phyloP scores from a whole-genome alignment of 148 eudicot genomes.

The Silene uniflora region DNA sequence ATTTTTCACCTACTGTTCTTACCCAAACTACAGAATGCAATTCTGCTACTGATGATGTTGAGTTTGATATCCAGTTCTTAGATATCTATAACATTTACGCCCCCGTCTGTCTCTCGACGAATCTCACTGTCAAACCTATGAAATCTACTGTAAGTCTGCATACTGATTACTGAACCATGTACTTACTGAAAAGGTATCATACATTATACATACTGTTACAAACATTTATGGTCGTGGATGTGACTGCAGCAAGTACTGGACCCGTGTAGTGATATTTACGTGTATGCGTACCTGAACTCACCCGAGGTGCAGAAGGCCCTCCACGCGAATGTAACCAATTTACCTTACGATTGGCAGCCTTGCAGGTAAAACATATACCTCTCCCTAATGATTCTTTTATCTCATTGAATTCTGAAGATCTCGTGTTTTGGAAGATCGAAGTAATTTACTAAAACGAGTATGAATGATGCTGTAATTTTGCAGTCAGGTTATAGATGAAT shows the following conservation, averaged over 20 bases:
- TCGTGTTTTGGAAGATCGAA: too few relatives aligned
- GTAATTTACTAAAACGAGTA: neutral
- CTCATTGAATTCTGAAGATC: too few relatives aligned
- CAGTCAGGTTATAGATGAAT: constrained; percentile 26
- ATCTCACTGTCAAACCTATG: constrained; percentile 51
- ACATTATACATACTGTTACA: too few relatives aligned
- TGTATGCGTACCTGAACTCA: constrained; percentile 48
- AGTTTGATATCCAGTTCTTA: constrained; percentile 18
- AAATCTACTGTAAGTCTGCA: constrained; percentile 40
- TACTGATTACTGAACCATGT: too few relatives aligned
- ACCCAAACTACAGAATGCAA: constrained; percentile 26
- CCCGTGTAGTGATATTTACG: constrained; percentile 63
- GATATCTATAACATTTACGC: constrained; percentile 71
- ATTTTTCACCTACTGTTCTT: constrained; percentile 36
- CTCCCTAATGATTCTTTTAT: too few relatives aligned
- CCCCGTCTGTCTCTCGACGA: constrained; percentile 40
- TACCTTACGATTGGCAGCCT: constrained; percentile 50
- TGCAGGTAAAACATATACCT: constrained; percentile 54
- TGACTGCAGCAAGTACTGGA: constrained; percentile 46
- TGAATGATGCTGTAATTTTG: neutral
- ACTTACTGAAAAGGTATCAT: too few relatives aligned
- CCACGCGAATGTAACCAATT: constrained; percentile 67
- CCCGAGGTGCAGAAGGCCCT: constrained; percentile 67
- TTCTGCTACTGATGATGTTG: constrained; percentile 25
- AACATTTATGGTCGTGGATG: too few relatives aligned